Conservation (phyloP, 139 green algal species). For the Auxenochlorella pyrenoidosa region DNA sequence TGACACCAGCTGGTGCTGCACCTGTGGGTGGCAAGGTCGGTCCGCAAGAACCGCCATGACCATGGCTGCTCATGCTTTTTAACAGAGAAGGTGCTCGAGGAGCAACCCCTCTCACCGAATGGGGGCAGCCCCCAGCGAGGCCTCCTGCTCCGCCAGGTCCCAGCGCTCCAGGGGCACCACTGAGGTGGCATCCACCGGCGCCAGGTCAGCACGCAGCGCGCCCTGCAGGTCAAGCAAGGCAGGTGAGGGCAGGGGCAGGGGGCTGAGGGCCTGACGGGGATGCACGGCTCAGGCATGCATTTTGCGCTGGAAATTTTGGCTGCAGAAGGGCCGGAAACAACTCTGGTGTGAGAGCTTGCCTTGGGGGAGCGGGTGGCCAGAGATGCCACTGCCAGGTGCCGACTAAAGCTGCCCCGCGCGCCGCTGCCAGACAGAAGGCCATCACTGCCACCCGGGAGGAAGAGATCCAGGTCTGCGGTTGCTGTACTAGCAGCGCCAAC, state of each 20-base stretch:
- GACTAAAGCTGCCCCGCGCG: neutral
- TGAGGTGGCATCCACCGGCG: constrained; percentile 34
- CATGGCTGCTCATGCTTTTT: neutral
- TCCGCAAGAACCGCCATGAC: too few relatives aligned
- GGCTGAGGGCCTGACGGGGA: neutral
- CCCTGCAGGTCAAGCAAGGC: neutral
- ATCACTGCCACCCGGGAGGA: neutral
- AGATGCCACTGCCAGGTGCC: neutral
- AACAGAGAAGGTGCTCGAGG: too few relatives aligned
- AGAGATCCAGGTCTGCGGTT: neutral
- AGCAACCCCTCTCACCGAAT: constrained; percentile 46
- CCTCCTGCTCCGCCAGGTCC: constrained; percentile 41
- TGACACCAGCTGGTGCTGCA: too few relatives aligned
- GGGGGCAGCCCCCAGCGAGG: constrained; percentile 16
- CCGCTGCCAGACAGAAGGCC: neutral
- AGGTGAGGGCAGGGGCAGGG: neutral
- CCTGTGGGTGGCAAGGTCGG: too few relatives aligned
- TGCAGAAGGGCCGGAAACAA: too few relatives aligned
- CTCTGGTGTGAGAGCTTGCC: neutral
- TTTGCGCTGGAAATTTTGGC: too few relatives aligned
- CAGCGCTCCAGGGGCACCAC: constrained; percentile 48
- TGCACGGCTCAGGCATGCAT: too few relatives aligned
- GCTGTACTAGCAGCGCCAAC: neutral
- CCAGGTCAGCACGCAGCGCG: constrained; percentile 22
- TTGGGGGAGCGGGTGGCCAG: constrained; percentile 38